phyloP scores from a whole-genome alignment of 1,284 basidiomycete species.

The Rhodotorula sp. region DNA sequence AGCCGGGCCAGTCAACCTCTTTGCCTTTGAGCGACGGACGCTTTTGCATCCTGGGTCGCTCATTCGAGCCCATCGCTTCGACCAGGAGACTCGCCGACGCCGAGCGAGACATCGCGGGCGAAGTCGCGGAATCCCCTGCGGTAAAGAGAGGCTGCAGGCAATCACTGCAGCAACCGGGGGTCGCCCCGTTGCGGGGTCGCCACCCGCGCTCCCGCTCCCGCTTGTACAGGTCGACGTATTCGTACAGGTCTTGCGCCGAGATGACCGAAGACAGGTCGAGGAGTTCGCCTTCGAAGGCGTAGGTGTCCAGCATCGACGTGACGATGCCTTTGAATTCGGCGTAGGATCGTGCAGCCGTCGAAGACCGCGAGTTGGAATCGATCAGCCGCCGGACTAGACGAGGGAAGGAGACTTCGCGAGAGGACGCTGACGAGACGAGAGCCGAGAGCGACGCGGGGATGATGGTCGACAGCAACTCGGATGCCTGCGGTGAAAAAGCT shows the following conservation, averaged over 20 bases:
- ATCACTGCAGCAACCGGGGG: constrained; percentile 21
- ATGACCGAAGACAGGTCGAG: constrained; percentile 82
- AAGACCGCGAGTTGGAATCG: constrained; percentile 51
- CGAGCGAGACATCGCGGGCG: constrained; percentile 35
- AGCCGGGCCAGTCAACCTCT: constrained; percentile 43
- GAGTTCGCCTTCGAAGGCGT: constrained; percentile 85
- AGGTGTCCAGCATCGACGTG: constrained; percentile 90
- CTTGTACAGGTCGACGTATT: constrained; percentile 59
- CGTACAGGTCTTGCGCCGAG: constrained; percentile 77
- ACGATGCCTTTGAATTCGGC: constrained; percentile 87
- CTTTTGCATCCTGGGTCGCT: constrained; percentile 39
- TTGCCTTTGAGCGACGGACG: constrained; percentile 45
- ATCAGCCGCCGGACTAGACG: constrained; percentile 85
- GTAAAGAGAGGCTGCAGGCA: constrained; percentile 36
- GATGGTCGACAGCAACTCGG: constrained; percentile 64
- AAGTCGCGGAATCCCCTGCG: constrained; percentile 21
- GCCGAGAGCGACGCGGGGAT: constrained; percentile 82
- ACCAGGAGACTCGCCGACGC: constrained; percentile 36
- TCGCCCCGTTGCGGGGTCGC: constrained; percentile 26
- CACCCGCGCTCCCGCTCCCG: constrained; percentile 32
- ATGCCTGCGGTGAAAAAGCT: constrained; percentile 46
- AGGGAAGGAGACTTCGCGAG: constrained; percentile 83
- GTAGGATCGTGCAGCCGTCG: constrained; percentile 57
- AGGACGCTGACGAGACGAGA: constrained; percentile 77
- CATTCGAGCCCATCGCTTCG: constrained; percentile 32